A percentile compares a stretch with the other conserved stretches of the same genome.
phyloP scores from a whole-genome alignment of 768 basidiomycete species.

The Rhodotorula kratochvilovae region DNA sequence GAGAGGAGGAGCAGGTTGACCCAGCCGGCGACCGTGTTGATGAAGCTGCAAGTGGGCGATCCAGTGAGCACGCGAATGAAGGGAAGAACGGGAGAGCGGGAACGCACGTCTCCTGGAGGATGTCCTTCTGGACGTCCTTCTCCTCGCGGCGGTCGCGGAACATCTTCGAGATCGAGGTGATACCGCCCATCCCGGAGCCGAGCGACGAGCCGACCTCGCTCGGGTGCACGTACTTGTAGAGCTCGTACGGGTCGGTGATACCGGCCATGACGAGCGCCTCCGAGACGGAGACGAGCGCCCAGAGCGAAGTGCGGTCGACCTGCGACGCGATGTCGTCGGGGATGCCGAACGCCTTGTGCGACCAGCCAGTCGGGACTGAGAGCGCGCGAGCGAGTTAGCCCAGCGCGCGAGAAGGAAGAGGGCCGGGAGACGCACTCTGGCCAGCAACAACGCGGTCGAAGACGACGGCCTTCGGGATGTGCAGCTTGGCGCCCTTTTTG shows the following conservation, averaged over 20 bases:
- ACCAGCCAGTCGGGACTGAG: slow-evolving; percentile 84
- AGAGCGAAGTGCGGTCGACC: slow-evolving; percentile 84
- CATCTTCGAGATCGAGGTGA: slow-evolving; percentile 72
- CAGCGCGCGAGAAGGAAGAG: not conserved
- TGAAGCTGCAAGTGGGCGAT: slow-evolving; percentile 61
- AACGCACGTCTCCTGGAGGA: slow-evolving; percentile 86
- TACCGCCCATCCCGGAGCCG: slow-evolving; percentile 97
- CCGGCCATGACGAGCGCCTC: slow-evolving; percentile 96
- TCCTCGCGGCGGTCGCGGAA: slow-evolving; percentile 98
- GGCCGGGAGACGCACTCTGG: slow-evolving; percentile 53
- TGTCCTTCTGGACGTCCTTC: slow-evolving; percentile 96
- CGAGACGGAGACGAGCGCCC: slow-evolving; percentile 89
- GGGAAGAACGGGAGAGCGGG: not conserved
- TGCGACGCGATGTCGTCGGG: slow-evolving; percentile 93
- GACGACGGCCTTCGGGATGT: slow-evolving; percentile 88
- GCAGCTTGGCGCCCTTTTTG: slow-evolving; percentile 86
- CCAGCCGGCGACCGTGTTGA: slow-evolving; percentile 99
- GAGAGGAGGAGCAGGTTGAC: slow-evolving; percentile 90
- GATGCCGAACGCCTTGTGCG: slow-evolving; percentile 92
- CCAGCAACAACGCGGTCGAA: slow-evolving; percentile 93
- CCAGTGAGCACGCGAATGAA: too few species aligned
- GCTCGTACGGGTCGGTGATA: slow-evolving; percentile 94
- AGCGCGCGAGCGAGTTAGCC: not conserved
- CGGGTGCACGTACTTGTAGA: slow-evolving; percentile 94
- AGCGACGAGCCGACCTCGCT: slow-evolving; percentile 90